phyloP scores from a whole-genome alignment of 768 basidiomycete species.

The Pleurotus sapidus region DNA sequence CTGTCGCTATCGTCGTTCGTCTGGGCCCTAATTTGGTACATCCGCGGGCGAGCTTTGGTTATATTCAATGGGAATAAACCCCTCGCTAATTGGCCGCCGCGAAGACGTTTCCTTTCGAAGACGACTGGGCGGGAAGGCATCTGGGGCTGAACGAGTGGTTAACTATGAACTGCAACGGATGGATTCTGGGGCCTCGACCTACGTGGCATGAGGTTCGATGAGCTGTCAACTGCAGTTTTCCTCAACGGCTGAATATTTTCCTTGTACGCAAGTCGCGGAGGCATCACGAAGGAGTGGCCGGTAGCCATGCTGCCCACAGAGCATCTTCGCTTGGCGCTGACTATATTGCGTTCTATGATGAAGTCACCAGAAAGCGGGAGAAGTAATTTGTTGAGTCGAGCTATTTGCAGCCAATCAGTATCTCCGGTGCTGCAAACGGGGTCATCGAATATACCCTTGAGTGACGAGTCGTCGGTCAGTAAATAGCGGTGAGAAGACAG shows the following conservation, averaged over 20 bases:
- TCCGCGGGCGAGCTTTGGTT: not conserved
- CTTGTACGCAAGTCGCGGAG: slow-evolving; percentile 1
- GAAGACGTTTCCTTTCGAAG: not conserved
- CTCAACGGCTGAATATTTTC: not conserved
- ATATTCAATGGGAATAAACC: not conserved
- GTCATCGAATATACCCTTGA: slow-evolving; percentile 27
- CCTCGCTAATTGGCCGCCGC: not conserved
- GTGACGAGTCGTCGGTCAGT: slow-evolving; percentile 22
- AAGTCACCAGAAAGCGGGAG: slow-evolving; percentile 31
- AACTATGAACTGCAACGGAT: not conserved
- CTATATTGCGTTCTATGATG: slow-evolving; percentile 15
- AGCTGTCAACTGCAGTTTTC: not conserved
- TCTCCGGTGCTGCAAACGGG: not conserved
- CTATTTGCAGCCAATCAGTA: slow-evolving; percentile 8
- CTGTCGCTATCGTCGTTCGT: not conserved
- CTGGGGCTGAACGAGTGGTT: not conserved
- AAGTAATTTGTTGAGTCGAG: slow-evolving; percentile 28
- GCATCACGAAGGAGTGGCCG: not conserved
- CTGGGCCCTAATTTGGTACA: not conserved
- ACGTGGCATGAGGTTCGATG: slow-evolving; percentile 6
- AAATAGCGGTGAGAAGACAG: slow-evolving; percentile 30
- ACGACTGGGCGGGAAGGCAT: slow-evolving; percentile 4
- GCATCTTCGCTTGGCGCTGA: slow-evolving; percentile 1
- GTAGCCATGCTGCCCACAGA: not conserved
- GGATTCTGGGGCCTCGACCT: not conserved